A percentile compares a stretch with the other conserved stretches of the same genome.
Evolutionary conservation across 2,329 filamentous ascomycete genomes (phyloP).

Genomic region (Colletotrichum cuscutae): DNA sequence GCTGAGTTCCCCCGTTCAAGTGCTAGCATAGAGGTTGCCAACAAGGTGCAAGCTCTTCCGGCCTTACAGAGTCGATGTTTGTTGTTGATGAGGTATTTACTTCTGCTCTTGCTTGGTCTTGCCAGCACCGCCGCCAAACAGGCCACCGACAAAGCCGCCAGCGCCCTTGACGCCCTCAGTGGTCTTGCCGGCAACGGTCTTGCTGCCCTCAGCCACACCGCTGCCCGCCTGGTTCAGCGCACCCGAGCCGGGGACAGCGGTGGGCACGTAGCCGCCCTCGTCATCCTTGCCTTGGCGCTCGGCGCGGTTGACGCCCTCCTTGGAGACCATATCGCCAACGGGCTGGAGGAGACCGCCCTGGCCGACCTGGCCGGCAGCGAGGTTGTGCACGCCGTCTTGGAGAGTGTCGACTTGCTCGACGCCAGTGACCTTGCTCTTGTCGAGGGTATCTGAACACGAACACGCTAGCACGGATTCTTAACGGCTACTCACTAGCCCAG

Average conservation of each 20-base stretch:
- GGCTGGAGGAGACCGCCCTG: conserved; percentile 75
- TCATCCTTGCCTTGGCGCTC: conserved; percentile 74
- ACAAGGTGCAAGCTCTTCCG: neutral
- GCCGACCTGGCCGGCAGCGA: conserved; percentile 72
- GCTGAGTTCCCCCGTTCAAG: neutral
- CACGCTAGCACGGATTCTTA: neutral
- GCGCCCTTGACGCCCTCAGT: conserved; percentile 43
- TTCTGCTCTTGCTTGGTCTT: conserved; percentile 38
- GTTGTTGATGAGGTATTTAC: neutral
- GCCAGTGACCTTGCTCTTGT: conserved; percentile 77
- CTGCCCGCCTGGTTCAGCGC: conserved; percentile 41
- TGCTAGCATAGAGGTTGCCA: neutral
- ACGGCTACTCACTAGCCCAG: neutral
- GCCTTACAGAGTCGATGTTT: neutral
- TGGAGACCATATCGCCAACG: conserved; percentile 69
- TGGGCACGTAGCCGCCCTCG: conserved; percentile 58
- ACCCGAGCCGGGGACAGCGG: conserved; percentile 43
- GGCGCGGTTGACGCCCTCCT: conserved; percentile 73
- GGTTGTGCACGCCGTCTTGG: conserved; percentile 73
- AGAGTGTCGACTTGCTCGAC: conserved; percentile 73
- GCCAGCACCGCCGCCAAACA: conserved; percentile 44
- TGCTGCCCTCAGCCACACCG: conserved; percentile 44
- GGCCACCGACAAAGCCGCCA: conserved; percentile 45
- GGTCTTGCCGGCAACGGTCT: conserved; percentile 41
- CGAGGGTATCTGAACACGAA: conserved; percentile 66